A percentile compares a stretch with the other conserved stretches of the same genome.
Conservation (phyloP, 2,329 filamentous ascomycete genomes). For the Cercospora zeae-maydis region DNA sequence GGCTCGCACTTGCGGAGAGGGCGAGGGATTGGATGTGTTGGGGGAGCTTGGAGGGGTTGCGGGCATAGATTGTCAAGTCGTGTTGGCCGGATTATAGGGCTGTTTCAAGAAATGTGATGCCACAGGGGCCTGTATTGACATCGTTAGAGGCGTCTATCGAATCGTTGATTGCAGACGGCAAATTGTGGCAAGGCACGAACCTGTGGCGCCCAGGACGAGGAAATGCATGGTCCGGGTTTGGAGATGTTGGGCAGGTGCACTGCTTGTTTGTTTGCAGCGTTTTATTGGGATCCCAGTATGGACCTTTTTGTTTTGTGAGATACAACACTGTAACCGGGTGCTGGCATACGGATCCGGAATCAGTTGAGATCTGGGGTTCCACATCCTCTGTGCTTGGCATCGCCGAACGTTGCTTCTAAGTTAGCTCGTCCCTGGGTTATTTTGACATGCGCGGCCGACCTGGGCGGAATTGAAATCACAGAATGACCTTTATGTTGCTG, state of each 20-base stretch:
- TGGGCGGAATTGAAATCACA: not conserved
- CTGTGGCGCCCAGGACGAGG: conserved; percentile 25
- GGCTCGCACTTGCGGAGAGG: not conserved
- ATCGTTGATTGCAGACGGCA: not conserved
- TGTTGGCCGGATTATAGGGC: conserved; percentile 19
- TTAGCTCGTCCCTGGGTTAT: not conserved
- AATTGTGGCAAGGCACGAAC: not conserved
- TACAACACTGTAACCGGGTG: not conserved
- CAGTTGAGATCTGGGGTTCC: conserved; percentile 9
- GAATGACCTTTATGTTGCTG: not conserved
- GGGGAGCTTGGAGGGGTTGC: conserved; percentile 24
- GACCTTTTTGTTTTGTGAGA: not conserved
- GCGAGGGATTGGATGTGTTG: conserved; percentile 7
- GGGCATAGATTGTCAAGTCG: conserved; percentile 23
- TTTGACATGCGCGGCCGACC: not conserved
- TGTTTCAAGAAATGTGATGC: conserved; percentile 22
- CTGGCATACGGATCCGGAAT: conserved; percentile 1
- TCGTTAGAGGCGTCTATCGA: not conserved
- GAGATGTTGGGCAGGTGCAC: not conserved
- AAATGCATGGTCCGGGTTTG: conserved; percentile 19
- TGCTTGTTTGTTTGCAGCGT: not conserved
- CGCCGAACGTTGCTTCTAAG: not conserved
- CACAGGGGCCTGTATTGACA: conserved; percentile 17
- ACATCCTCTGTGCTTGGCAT: not conserved
- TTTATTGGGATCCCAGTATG: not conserved